Base-by-base conservation (phyloP, 2,329 filamentous ascomycete species). In the Penicillium occitanis region DNA sequence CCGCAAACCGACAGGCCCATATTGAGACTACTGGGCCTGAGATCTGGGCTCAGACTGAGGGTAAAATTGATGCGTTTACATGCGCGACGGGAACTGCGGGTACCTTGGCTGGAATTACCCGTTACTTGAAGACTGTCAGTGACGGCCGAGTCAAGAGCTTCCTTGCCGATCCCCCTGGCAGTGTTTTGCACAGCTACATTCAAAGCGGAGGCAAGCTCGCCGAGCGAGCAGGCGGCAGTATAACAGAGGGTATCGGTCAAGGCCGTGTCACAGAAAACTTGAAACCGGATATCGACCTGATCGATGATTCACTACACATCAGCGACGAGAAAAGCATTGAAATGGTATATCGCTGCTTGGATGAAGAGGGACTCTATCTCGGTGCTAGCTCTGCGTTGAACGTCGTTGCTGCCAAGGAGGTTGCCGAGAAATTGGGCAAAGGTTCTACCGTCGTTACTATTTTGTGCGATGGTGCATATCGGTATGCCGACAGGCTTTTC, bases 231-330 rank as follows among this genome's bases (percentile, higher is more conserved):
- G 95, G 95, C 10, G 89, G 91, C 64, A 95, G 91, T 74, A 98
- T 99, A 80, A 99, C 95, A 2, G 95, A 99, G 81, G 95, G 95
- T 28, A 99, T 99, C 73, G 95, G 95, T 22, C 95, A 98, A 82
- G 95, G 95, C 44, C 90, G 95, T 62, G 87, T 99, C 61, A 99
- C 95, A n/a, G 92, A 97, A 75, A 99, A 99, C 80, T 82, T 99
- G 70, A 84, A 87, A 79, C 91, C 91, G 3, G 95, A 99, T 74
- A 86, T 99, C 66, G 90, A 85, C 68, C 83, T 96, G 53, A 75
- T 98, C 17, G 95, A 98, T 79, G 93, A 90, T 66, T 92, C 92
- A 42, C 75, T 99, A 73, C 85, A 89, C 76, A 92, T 99, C 71
- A 86, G 88, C 68, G 95, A 99, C 76, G 93, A 95, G 82, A 93